Percentiles rank a stretch among this genome's conserved stretches.
Evolutionary conservation across 305 asterid genomes (phyloP).

Genomic region (Rubia peregrina): DNA sequence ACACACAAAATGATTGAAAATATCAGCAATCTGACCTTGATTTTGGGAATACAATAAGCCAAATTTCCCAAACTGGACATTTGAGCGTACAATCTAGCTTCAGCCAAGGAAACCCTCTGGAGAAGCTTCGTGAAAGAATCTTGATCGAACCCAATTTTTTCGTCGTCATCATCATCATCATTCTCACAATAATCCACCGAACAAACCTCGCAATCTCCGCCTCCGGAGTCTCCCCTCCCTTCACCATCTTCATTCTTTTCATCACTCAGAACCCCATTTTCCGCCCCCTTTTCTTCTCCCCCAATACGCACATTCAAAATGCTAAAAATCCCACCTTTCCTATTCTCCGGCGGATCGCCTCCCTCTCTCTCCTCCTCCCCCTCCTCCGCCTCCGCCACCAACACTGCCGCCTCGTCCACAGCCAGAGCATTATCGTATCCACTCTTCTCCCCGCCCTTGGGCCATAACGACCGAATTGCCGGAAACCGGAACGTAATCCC

Average conservation of each 20-base stretch:
- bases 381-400: constrained; percentile 31
- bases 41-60: constrained; percentile 69
- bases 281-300: constrained; percentile 19
- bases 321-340: constrained; percentile 38
- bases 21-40: constrained; percentile 45
- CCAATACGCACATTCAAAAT: constrained; percentile 41
- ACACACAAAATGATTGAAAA: background rate
- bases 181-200: constrained; percentile 36
- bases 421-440: constrained; percentile 50
- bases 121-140: constrained; percentile 75
- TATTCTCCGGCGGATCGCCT: constrained; percentile 15
- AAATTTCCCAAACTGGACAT: constrained; percentile 71
- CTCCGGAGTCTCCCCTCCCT: constrained; percentile 15
- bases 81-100: constrained; percentile 69
- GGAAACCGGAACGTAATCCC: constrained; percentile 70
- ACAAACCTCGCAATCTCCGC: constrained; percentile 44
- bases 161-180: constrained; percentile 34
- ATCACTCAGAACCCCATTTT: background rate
- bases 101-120: constrained; percentile 61
- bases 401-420: constrained; percentile 37
- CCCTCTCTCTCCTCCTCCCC: constrained; percentile 20
- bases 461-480: constrained; percentile 74
- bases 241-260: background rate
- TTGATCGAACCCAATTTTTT: constrained; percentile 46
- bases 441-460: constrained; percentile 32